Evolutionary conservation across 495 filamentous ascomycete species (phyloP), one percentile per base, ranked within the genome.

Genomic region (Parathielavia appendiculata): DNA sequence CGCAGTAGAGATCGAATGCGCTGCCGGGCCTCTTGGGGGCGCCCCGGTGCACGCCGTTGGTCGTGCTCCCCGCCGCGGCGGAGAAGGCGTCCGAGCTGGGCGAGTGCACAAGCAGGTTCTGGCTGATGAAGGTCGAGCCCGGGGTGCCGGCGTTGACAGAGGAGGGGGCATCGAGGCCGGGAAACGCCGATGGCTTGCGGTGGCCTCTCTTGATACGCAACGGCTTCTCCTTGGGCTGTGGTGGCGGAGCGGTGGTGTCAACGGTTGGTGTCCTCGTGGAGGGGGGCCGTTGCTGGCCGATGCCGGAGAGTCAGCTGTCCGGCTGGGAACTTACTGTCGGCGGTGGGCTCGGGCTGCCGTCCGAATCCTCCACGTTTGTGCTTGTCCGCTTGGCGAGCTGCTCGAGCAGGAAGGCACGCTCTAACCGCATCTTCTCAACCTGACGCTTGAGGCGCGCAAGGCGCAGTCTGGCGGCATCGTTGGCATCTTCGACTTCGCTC

Each of bases 351-450:
- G 81, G 84, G 65, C 84, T 88, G 59, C 84, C 83, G 38, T 89
- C 87, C 19, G 84, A 87, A 62, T 87, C 86, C 61, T 89, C 86
- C 19, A 85, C 81, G 64, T 87, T 86, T 68, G 87, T 85, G 68
- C 90, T 89, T 59, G 91, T 95, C 52, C 90, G 82, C 65, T 90
- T 91, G 50, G 87, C 79, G 3, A 97, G 79, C 60, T 91, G 88
- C 65, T 97, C 90, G 12, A 97, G 84, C 34, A 97, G 81, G 67
- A 97, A 92, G 35, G 86, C 91, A 67, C 80, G 86, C 73, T 97
- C 91, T 1, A 97, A 81, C 39, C 95, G 87, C 82, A 92, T 86
- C 74, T 97, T 96, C 58, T 91, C 83, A 63, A 97, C 85, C 63
- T 85, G 86, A 46, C 91, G 83, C 69, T 86, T 82, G 49, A 92